phyloP scores from a whole-genome alignment of 208 protist species.

The Acanthamoeba triangularis region DNA sequence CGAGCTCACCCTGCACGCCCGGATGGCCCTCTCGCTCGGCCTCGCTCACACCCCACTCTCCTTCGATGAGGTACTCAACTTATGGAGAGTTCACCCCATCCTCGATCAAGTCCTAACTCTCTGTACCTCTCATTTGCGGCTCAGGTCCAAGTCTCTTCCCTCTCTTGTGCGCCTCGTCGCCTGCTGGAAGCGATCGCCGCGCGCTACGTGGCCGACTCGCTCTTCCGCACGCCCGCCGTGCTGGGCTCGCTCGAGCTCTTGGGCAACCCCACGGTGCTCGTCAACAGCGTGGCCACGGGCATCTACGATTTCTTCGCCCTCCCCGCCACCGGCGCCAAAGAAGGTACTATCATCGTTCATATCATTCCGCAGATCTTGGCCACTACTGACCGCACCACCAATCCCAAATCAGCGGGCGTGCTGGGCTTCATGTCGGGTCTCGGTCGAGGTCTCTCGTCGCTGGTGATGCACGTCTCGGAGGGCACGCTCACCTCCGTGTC shows the following conservation, averaged over 20 bases:
- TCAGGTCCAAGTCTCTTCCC: background rate
- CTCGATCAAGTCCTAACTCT: background rate
- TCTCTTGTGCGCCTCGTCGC: background rate
- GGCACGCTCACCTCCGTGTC: conserved; percentile 62
- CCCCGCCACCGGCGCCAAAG: conserved; percentile 4
- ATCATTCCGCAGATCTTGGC: background rate
- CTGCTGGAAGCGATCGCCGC: conserved; percentile 68
- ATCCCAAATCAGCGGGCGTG: background rate
- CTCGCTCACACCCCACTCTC: conserved; percentile 49
- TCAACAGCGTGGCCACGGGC: conserved; percentile 29
- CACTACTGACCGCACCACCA: background rate
- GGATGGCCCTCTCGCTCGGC: conserved; percentile 49
- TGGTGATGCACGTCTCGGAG: conserved; percentile 21
- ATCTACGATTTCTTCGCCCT: conserved; percentile 69
- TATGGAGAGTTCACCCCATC: background rate
- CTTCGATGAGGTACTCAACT: conserved; percentile 45
- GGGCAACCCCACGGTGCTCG: conserved; percentile 60
- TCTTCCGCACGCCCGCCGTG: conserved; percentile 56
- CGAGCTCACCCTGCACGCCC: conserved; percentile 49
- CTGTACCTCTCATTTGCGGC: background rate
- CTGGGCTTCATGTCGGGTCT: conserved; percentile 52
- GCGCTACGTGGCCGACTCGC: conserved; percentile 54
- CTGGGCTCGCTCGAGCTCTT: conserved; percentile 53
- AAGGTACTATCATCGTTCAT: background rate
- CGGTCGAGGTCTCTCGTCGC: conserved; percentile 28